These are phyloP conservation scores for Solanum clarkiae DNA, from an alignment of 257 asterid genomes.

Conservation along the genomic window DNA sequence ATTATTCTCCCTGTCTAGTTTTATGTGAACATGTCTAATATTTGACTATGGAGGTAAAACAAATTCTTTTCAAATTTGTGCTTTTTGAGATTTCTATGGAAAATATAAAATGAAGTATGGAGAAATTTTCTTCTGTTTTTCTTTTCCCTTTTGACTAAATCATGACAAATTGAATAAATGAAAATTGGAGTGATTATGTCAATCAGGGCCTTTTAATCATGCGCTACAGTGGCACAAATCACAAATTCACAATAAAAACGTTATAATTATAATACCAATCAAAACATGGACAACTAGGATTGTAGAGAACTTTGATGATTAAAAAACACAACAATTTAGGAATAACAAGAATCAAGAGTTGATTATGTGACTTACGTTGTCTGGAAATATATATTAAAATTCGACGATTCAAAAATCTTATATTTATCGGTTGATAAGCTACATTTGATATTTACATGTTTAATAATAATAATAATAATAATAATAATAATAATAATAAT, in stretches of 20 bases:
- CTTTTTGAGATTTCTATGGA: not conserved
- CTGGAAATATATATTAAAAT: too few relatives aligned
- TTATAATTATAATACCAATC: not conserved
- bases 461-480: too few relatives aligned
- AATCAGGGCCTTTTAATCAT: not conserved
- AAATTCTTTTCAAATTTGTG: not conserved
- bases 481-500: too few relatives aligned
- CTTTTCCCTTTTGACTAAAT: not conserved
- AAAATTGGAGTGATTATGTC: not conserved
- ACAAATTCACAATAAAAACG: not conserved
- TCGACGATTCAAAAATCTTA: not conserved
- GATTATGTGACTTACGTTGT: not conserved
- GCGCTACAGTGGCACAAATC: not conserved
- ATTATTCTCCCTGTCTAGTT: accelerated
- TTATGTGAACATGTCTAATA: not conserved
- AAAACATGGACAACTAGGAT: not conserved
- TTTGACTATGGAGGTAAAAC: not conserved
- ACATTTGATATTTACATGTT: too few relatives aligned
- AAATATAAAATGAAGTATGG: not conserved
- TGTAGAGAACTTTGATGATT: not conserved
- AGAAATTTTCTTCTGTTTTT: not conserved
- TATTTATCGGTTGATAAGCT: too few relatives aligned
- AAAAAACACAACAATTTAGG: not conserved
- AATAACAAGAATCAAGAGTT: not conserved
- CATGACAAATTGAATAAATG: not conserved